phyloP scores from a whole-genome alignment of 2,329 filamentous ascomycete genomes.

The Colletotrichum gloeosporioides region DNA sequence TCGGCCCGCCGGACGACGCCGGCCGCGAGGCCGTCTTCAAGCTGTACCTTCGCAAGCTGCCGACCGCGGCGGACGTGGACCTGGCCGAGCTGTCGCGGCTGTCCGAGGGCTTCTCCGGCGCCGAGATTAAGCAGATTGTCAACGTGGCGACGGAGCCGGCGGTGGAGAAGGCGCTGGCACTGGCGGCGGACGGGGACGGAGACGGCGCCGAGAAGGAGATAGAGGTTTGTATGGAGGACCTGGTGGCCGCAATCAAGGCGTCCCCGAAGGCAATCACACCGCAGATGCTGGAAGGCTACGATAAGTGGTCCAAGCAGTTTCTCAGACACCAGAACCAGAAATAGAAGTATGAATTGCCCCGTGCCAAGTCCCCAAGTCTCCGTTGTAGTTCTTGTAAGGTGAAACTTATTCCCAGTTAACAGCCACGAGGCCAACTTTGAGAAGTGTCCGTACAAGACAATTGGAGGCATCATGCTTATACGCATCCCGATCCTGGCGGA shows the following conservation, averaged over 20 bases:
- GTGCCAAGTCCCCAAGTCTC: background rate
- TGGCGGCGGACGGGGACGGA: constrained; percentile 3
- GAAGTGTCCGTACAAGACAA: background rate
- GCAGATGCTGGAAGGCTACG: constrained; percentile 63
- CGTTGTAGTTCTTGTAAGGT: background rate
- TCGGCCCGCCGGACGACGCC: constrained; percentile 76
- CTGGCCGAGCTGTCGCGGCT: constrained; percentile 64
- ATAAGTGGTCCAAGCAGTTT: constrained; percentile 54
- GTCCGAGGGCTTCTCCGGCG: constrained; percentile 83
- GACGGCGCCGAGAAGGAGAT: background rate
- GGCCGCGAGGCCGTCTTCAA: constrained; percentile 79
- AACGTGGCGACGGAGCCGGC: constrained; percentile 45
- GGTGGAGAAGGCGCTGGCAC: constrained; percentile 39
- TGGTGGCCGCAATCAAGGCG: constrained; percentile 45
- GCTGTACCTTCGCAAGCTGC: constrained; percentile 68
- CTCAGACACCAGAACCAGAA: constrained; percentile 18
- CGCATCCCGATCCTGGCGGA: background rate
- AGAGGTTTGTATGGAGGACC: constrained; percentile 45
- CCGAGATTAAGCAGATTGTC: constrained; percentile 72
- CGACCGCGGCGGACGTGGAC: constrained; percentile 68
- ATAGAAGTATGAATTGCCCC: background rate
- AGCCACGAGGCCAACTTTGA: background rate
- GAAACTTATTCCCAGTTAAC: background rate
- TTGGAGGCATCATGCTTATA: background rate
- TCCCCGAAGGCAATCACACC: constrained; percentile 65